phyloP scores from a whole-genome alignment of 805 yeast species.

The Lachancea thermotolerans region DNA sequence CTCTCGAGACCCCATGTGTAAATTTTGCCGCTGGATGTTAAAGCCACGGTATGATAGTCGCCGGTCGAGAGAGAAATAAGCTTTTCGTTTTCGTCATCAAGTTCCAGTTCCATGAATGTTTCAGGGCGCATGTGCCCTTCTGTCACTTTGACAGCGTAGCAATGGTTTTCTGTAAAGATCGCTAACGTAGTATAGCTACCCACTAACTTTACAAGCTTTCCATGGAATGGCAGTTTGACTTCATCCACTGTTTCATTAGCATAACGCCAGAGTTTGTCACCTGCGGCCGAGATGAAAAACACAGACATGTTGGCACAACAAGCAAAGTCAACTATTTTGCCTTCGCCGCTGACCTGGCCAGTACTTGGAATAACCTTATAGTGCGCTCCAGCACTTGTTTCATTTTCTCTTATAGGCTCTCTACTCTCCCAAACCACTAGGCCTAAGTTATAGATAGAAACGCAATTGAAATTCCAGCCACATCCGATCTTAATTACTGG shows the following conservation, averaged over 20 bases:
- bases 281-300: constrained; percentile 42
- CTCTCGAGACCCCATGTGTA: constrained; percentile 67
- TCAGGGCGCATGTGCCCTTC: constrained; percentile 13
- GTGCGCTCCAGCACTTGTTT: constrained; percentile 33
- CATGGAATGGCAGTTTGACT: constrained; percentile 13
- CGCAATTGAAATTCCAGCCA: constrained; percentile 61
- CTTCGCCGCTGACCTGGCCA: constrained; percentile 34
- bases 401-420: constrained; percentile 25
- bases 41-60: constrained; percentile 63
- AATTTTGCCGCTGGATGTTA: constrained; percentile 50
- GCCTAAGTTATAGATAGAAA: constrained; percentile 44
- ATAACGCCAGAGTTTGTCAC: constrained; percentile 36
- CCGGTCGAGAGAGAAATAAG: constrained; percentile 59
- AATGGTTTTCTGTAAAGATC: constrained; percentile 46
- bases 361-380: constrained; percentile 39
- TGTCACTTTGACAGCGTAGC: constrained; percentile 20
- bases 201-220: constrained; percentile 43
- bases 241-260: constrained; percentile 18
- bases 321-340: constrained; percentile 46
- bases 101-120: constrained; percentile 11
- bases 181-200: constrained; percentile 52
- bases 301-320: constrained; percentile 42
- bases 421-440: constrained; percentile 51
- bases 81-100: constrained; percentile 35
- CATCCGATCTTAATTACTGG: constrained; percentile 45